These are phyloP conservation scores for Aspergillus bombycis DNA, from an alignment of 2,329 filamentous ascomycete genomes.

Conservation along the genomic window DNA sequence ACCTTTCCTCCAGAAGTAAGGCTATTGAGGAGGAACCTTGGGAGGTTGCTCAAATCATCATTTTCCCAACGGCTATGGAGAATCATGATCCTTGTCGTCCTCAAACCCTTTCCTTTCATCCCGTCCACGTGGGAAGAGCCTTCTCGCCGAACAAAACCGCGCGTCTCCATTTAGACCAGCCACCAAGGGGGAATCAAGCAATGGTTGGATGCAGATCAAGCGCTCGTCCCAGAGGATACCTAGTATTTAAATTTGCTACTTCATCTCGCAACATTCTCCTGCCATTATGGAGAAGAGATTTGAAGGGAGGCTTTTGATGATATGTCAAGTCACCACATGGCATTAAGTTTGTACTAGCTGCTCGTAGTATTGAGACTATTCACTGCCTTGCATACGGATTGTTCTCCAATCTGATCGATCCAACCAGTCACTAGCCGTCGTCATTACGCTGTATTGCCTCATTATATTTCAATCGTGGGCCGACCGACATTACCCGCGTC, in stretches of 20 bases:
- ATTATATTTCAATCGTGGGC: background rate
- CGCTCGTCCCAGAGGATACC: background rate
- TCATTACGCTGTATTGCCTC: background rate
- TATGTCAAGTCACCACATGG: slow-evolving; percentile 15
- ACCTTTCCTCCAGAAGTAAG: no score
- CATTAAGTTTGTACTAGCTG: slow-evolving; percentile 16
- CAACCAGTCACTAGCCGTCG: background rate
- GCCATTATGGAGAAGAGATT: no score
- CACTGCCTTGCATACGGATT: slow-evolving; percentile 16
- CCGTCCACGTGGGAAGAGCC: slow-evolving; percentile 22
- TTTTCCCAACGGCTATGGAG: background rate
- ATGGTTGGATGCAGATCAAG: slow-evolving; percentile 23
- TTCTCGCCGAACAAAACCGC: slow-evolving; percentile 12
- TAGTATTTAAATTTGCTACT: no score
- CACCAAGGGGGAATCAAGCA: slow-evolving; percentile 16
- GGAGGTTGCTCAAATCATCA: background rate
- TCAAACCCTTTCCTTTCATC: slow-evolving; percentile 6
- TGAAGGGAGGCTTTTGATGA: slow-evolving; percentile 1
- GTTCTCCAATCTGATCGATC: slow-evolving; percentile 13
- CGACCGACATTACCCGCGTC: no score
- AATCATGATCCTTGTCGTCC: slow-evolving; percentile 1
- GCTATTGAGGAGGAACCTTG: no score
- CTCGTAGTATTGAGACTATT: slow-evolving; percentile 14
- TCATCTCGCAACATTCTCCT: no score
- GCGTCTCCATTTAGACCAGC: slow-evolving; percentile 1